Base-by-base conservation (phyloP, 2,329 filamentous ascomycete genomes). In the Colletotrichum zoysiae region DNA sequence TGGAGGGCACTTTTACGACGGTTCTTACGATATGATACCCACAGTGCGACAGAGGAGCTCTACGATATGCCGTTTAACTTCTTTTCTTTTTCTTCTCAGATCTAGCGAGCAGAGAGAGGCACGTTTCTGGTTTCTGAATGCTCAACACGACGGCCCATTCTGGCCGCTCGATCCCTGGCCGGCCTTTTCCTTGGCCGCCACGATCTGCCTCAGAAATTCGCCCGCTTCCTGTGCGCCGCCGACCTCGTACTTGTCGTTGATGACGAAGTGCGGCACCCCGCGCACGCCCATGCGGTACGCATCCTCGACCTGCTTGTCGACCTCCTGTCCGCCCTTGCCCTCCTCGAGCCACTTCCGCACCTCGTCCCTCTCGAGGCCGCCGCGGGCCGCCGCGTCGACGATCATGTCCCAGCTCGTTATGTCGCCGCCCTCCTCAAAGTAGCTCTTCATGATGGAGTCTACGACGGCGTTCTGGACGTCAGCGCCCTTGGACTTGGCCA, bases 221-320 rank as follows among this genome's bases (percentile, higher is more conserved):
- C 85, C 83, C 2, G 90, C 86, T 71, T 94, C 92, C 81, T 95
- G 90, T 1, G 93, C 93, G 1, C 93, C 93, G 38, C 90, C 87
- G 40, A 95, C 80, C 75, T 91, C 87, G 79, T 90, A 91, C 75
- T 84, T 84, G 1, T 85, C 90, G 77, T 95, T 91, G 74, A 96
- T 87, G 16, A 89, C 89, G 78, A 94, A 95, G 79, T 93, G 89
- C 8, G 93, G 93, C 73, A 96, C 93, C 0, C 92, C 92, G 65
- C 82, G 86, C 50, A 95, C 77, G 12, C 82, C 82, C 76, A 86
- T 84, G 11, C 78, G 79, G 75, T 86, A 85, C 50, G 89, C 86
- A 74, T 85, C 81, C 38, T 81, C 77, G 7, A 89, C 89, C 77
- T 91, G 87, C 50, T 75, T 76, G 77, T 91, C 89, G 33, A 91